Base-by-base conservation (phyloP, 805 yeast genomes). In the Candida insectorum region DNA sequence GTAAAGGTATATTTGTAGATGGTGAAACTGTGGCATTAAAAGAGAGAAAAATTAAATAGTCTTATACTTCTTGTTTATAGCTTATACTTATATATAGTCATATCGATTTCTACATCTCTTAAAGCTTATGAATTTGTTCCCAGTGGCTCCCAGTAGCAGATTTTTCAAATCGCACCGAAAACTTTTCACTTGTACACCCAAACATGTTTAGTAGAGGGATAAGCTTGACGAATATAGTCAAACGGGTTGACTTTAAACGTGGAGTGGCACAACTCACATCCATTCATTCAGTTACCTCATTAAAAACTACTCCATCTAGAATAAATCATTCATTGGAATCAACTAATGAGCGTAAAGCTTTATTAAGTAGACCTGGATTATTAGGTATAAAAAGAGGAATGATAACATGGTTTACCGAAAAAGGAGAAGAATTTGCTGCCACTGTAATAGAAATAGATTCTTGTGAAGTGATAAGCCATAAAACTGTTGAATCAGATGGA, bases 1-100 rank as follows among this genome's bases (percentile, higher is more conserved):
- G 98, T 56, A 94, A 94, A 50, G 99, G 99, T 54, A 83, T 93
- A 31, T 93, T 83, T 56, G 82, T 93, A 31, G 85, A 89, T 60
- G 84, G 79, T 52, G 97, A 93, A 68, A 87, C 94, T 31, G 83
- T 93, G 59, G 81, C 79, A 56, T 71, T 91, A 54, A 93, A 93
- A 75, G 86, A 82, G 48, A 86, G 86, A 75, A 91, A 88, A 75
- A 85, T 91, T 59, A 91, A 93, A 79, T 24, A 24, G 26, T 24
- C n/a, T 12, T 24, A 56, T 36, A 37, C 29, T 14, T 26, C 37
- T 33, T 35, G 39, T 35, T 31, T 35, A 35, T 35, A 35, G 39
- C n/a, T n/a, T n/a, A n/a, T n/a, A n/a, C n/a, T n/a, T n/a, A n/a
- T n/a, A n/a, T n/a, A 20, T 20, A 8, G 8, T 20, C 8, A 20